Percentiles rank a stretch among this genome's conserved stretches.
Evolutionary conservation across 768 basidiomycete genomes (phyloP).

Genomic region (Chlorophyllum brunneum): DNA sequence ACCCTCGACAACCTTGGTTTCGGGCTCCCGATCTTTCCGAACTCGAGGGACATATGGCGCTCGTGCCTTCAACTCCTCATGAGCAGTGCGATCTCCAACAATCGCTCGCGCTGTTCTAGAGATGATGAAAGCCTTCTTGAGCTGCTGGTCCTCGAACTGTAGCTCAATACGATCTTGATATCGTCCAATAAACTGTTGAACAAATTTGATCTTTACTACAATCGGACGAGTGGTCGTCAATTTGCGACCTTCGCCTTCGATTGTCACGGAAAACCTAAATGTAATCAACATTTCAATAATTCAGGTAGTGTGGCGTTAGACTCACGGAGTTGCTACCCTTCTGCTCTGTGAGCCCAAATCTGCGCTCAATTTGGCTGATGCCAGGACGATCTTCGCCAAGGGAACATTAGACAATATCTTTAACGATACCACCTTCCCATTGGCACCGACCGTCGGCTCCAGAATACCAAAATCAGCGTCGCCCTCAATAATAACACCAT

Average conservation of each 20-base stretch:
- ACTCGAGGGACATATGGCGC: conserved; percentile 44
- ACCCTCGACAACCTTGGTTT: conserved; percentile 36
- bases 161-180: conserved; percentile 54
- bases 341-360: conserved; percentile 1
- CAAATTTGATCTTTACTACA: conserved; percentile 29
- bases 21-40: conserved; percentile 27
- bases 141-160: conserved; percentile 41
- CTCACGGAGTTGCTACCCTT: conserved; percentile 12
- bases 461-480: conserved; percentile 50
- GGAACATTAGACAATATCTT: conserved; percentile 27
- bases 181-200: conserved; percentile 36
- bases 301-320: not conserved
- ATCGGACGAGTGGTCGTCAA: conserved; percentile 25
- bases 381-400: conserved; percentile 24
- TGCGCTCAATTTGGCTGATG: conserved; percentile 5
- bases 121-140: conserved; percentile 45
- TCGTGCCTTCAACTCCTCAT: conserved; percentile 40
- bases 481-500: conserved; percentile 42
- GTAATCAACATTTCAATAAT: not conserved
- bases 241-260: conserved; percentile 14
- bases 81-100: conserved; percentile 42
- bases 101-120: conserved; percentile 38
- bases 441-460: conserved; percentile 28
- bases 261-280: conserved; percentile 23
- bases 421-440: conserved; percentile 18